Conservation (phyloP, 441 rosid genomes). For the Corymbia calophylla region DNA sequence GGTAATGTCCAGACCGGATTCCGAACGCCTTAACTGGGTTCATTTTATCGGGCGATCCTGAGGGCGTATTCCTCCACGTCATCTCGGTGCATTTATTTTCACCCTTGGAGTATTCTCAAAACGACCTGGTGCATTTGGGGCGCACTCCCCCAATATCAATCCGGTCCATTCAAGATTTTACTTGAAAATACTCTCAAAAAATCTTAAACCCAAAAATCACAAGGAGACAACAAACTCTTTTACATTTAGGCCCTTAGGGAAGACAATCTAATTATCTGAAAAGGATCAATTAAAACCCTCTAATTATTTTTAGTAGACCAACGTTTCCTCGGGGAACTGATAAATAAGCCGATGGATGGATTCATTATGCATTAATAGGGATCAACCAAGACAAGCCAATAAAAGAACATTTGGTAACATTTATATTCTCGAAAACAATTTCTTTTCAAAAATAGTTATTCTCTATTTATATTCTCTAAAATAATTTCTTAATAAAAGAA, state of each 20-base stretch:
- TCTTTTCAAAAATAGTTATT: too few species aligned
- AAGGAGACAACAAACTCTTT: not conserved
- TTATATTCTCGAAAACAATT: too few species aligned
- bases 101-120: not conserved
- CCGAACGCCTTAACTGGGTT: not conserved
- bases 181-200: not conserved
- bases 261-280: not conserved
- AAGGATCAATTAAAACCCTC: accelerated
- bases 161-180: accelerated
- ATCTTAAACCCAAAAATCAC: not conserved
- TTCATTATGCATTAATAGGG: not conserved
- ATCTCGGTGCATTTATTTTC: too few species aligned
- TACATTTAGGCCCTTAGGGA: not conserved
- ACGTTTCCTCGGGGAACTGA: accelerated
- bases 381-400: not conserved
- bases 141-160: accelerated
- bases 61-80: accelerated
- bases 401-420: too few species aligned
- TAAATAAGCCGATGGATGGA: too few species aligned
- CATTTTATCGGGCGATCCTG: not conserved
- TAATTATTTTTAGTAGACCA: not conserved
- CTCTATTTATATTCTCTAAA: too few species aligned
- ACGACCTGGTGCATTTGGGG: not conserved
- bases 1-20: not conserved
- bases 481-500: too few species aligned